phyloP scores from a whole-genome alignment of 768 basidiomycete genomes.

The Amylocystis lapponica region DNA sequence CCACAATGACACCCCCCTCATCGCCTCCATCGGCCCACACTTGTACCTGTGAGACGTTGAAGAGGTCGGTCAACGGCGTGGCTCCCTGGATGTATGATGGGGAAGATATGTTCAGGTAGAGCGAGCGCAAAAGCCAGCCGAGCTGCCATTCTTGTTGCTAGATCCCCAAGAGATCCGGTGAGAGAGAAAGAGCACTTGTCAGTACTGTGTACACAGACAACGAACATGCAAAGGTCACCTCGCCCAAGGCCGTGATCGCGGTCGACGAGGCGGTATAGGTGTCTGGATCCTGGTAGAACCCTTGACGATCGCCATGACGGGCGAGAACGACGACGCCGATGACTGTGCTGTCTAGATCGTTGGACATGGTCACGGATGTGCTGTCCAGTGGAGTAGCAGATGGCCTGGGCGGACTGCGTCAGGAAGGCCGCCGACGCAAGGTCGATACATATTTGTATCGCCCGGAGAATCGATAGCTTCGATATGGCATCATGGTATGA shows the following conservation, averaged over 20 bases:
- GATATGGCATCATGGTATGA: too few relatives aligned
- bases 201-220: neutral
- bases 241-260: conserved; percentile 62
- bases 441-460: conserved; percentile 1
- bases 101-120: conserved; percentile 52
- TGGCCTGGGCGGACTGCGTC: too few relatives aligned
- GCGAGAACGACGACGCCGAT: conserved; percentile 22
- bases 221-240: conserved; percentile 32
- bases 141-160: conserved; percentile 56
- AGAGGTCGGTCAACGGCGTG: conserved; percentile 21
- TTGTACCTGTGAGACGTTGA: conserved; percentile 34
- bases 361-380: conserved; percentile 1
- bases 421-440: conserved; percentile 2
- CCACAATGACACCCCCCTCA: conserved; percentile 60
- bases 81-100: conserved; percentile 44
- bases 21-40: conserved; percentile 65
- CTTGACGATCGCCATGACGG: conserved; percentile 27
- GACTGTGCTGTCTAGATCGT: conserved; percentile 10
- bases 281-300: conserved; percentile 59
- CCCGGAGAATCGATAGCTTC: too few relatives aligned
- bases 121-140: conserved; percentile 43
- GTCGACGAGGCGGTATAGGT: conserved; percentile 54
- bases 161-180: neutral
- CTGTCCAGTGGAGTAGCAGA: too few relatives aligned
- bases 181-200: neutral